Evolutionary conservation across 2,329 filamentous ascomycete genomes (phyloP), one percentile per base, ranked within the genome.

Genomic region (Orbilia oligospora): DNA sequence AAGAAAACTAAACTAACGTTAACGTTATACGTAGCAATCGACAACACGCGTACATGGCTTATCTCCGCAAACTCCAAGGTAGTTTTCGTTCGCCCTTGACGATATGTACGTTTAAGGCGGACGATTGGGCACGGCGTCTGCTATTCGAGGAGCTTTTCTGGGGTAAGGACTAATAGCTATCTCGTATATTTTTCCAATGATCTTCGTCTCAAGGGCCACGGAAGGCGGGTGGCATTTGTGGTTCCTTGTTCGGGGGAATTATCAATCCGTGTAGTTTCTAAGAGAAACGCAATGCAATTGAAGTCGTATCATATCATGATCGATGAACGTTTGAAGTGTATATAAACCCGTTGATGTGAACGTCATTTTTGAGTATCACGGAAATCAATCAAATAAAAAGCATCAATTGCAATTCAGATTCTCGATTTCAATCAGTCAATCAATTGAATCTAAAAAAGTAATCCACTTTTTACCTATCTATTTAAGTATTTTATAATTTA

Each of bases 61-160:
- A 46, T 46, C n/a, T 46, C 44, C 44, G 44, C n/a, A 33, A 55
- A 55, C 49, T 61, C 33, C 24, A 36, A 61, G 9, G 44, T 46
- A 9, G n/a, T 46, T 16, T 5, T 5, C 14, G 16, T n/a, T 16
- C 14, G n/a, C n/a, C n/a, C n/a, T n/a, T n/a, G n/a, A 12, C 12
- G 41, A 14, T n/a, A n/a, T 38, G 8, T 14, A 38, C 4, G 12
- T 46, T 5, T 18, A 46, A 46, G 44, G 44, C 44, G 44, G 44
- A n/a, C n/a, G 44, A 46, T 46, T 46, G 44, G 44, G 44, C 44
- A 46, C 44, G 44, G n/a, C 4, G 8, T 5, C 5, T 46, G 8
- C 44, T 16, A 20, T 46, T 46, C 44, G 44, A 46, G 8, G 38
- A 5, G 16, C 16, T 20, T 46, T 18, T 46, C 44, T 9, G 44